Evolutionary conservation across 345 rosid genomes (phyloP).

Genomic region (Kandelia obovata): DNA sequence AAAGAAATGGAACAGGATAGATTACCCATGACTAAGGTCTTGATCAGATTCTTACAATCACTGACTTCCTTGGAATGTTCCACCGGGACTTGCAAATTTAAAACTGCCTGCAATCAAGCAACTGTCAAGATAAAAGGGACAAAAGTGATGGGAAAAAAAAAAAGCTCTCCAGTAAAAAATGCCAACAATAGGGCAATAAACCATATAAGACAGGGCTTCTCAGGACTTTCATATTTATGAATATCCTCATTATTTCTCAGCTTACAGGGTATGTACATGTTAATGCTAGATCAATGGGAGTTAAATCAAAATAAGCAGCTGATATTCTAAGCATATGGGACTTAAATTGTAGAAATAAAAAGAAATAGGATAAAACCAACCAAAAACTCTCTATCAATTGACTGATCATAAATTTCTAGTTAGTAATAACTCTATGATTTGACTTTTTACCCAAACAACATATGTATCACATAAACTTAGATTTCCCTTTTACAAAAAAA

Average conservation of each 20-base stretch:
- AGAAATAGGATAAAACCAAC: neutral
- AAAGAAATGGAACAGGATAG: constrained; percentile 14
- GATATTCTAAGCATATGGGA: no score
- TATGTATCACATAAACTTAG: no score
- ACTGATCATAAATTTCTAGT: neutral
- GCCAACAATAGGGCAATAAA: neutral
- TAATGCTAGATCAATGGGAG: no score
- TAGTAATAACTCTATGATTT: neutral
- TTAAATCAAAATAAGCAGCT: no score
- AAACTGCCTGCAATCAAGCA: constrained; percentile 77
- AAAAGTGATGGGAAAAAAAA: neutral
- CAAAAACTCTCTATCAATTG: neutral
- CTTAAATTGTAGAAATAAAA: neutral
- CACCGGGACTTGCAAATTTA: constrained; percentile 89
- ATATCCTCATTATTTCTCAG: no score
- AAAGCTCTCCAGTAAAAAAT: neutral
- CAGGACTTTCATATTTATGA: no score
- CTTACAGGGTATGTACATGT: no score
- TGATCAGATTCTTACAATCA: constrained; percentile 93
- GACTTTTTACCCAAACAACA: neutral
- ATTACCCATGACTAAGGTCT: constrained; percentile 98
- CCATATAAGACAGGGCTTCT: neutral
- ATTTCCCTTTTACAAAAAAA: no score
- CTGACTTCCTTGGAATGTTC: constrained; percentile 98
- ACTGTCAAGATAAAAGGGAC: constrained; percentile 13